These are phyloP conservation scores for Lentinula novae-zelandiae DNA, from an alignment of 1,284 basidiomycete genomes.

Conservation along the genomic window DNA sequence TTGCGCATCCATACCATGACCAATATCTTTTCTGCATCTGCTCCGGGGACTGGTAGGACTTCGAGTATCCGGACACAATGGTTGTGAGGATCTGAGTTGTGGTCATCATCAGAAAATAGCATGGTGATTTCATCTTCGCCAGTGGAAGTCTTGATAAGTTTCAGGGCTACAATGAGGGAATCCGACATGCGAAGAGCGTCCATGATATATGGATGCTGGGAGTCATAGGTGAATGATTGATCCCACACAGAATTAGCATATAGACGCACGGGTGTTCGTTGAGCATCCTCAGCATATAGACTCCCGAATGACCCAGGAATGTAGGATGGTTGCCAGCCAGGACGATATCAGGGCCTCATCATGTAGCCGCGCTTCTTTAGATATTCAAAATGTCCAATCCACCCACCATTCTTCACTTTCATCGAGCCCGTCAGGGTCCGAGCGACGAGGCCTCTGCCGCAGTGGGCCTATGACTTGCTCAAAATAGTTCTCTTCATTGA, in stretches of 20 bases:
- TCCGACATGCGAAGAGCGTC: conserved; percentile 10
- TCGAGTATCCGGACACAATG: conserved; percentile 13
- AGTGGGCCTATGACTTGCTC: neutral
- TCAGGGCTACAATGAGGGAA: neutral
- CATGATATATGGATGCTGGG: neutral
- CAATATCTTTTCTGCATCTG: conserved; percentile 9
- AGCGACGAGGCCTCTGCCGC: neutral
- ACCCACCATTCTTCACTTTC: neutral
- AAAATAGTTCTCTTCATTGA: neutral
- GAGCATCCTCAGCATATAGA: neutral
- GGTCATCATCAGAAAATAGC: neutral
- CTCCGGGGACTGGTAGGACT: conserved; percentile 9
- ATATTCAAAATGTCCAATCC: neutral
- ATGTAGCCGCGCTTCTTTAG: conserved; percentile 25
- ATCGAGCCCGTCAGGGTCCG: neutral
- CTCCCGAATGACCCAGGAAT: neutral
- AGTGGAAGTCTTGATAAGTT: neutral
- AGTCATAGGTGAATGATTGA: too few species aligned
- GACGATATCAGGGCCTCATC: conserved; percentile 31
- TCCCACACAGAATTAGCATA: too few species aligned
- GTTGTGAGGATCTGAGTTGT: conserved; percentile 9
- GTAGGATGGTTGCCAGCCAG: conserved; percentile 33
- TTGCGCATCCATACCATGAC: conserved; percentile 16
- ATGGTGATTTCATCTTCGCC: neutral
- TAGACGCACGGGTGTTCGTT: neutral